Evolutionary conservation across 805 yeast species (phyloP).

Genomic region (Candida succiphila): DNA sequence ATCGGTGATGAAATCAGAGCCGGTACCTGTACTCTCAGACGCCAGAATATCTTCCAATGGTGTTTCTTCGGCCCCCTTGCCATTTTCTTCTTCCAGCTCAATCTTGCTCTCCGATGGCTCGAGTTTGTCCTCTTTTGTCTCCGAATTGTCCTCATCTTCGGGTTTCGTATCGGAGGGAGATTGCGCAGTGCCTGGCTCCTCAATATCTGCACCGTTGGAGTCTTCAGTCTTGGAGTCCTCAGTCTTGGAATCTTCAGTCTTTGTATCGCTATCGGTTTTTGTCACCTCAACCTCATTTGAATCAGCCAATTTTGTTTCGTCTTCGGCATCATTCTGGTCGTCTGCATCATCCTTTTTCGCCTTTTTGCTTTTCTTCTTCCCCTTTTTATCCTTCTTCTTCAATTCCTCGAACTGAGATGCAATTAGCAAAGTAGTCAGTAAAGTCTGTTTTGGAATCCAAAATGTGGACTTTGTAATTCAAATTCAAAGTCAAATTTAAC

Average conservation of each 20-base stretch:
- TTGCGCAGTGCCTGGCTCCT: no score
- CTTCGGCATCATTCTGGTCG: constrained; percentile 3
- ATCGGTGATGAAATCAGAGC: constrained; percentile 14
- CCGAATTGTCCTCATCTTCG: no score
- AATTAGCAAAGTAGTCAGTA: background rate
- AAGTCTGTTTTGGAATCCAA: background rate
- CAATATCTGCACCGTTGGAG: no score
- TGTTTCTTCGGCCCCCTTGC: background rate
- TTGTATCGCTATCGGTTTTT: background rate
- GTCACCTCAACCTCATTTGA: background rate
- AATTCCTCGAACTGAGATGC: constrained; percentile 18
- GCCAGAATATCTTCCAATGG: constrained; percentile 12
- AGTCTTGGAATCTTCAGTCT: background rate
- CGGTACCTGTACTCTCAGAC: constrained; percentile 4
- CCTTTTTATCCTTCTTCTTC: constrained; percentile 21
- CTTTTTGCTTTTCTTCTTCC: constrained; percentile 11
- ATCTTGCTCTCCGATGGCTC: background rate
- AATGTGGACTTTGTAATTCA: background rate
- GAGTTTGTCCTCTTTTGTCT: background rate
- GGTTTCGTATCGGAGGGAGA: no score
- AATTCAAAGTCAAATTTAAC: no score
- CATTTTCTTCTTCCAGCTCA: constrained; percentile 1
- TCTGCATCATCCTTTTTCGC: constrained; percentile 5
- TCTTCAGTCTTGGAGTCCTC: background rate
- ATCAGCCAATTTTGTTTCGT: background rate